These are phyloP conservation scores for Anthoceros angustus DNA, from an alignment of 225 moss, liverwort and hornwort genomes.

Conservation along the genomic window DNA sequence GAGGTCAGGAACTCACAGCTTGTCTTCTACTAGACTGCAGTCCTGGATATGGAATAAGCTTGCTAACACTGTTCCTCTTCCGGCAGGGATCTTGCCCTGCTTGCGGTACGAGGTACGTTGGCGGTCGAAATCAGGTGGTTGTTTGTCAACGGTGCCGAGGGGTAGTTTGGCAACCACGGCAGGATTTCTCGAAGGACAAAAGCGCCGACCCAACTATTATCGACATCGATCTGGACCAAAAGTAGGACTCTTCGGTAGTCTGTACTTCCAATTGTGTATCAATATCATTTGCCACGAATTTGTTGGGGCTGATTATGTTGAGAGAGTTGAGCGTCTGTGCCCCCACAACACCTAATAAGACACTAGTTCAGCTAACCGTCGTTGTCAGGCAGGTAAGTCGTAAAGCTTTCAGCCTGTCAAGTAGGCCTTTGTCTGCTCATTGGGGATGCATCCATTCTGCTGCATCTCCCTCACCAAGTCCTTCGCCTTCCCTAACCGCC, in stretches of 20 bases:
- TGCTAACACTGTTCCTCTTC: neutral
- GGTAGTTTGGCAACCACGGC: constrained; percentile 94
- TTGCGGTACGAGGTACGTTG: constrained; percentile 80
- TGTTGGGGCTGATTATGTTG: neutral
- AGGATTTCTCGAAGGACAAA: constrained; percentile 74
- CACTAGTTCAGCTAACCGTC: neutral
- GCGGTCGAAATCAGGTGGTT: constrained; percentile 73
- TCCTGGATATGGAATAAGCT: neutral
- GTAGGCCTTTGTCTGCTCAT: constrained; percentile 22
- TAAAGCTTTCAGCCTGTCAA: constrained; percentile 4
- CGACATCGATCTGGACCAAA: constrained; percentile 72
- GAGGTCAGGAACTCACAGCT: constrained; percentile 32
- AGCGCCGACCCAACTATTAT: constrained; percentile 64
- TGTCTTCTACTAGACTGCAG: neutral
- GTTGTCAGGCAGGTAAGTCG: neutral
- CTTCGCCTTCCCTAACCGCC: constrained; percentile 28
- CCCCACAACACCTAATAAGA: neutral
- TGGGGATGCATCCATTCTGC: constrained; percentile 35
- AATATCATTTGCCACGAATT: neutral
- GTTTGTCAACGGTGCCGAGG: constrained; percentile 84
- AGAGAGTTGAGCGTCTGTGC: too few relatives aligned
- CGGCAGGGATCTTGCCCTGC: constrained; percentile 72
- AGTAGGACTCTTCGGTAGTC: constrained; percentile 15
- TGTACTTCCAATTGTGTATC: neutral
- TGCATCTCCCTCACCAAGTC: constrained; percentile 52